Conservation (phyloP, 2,329 filamentous ascomycete species). For the Cladophialophora exuberans region DNA sequence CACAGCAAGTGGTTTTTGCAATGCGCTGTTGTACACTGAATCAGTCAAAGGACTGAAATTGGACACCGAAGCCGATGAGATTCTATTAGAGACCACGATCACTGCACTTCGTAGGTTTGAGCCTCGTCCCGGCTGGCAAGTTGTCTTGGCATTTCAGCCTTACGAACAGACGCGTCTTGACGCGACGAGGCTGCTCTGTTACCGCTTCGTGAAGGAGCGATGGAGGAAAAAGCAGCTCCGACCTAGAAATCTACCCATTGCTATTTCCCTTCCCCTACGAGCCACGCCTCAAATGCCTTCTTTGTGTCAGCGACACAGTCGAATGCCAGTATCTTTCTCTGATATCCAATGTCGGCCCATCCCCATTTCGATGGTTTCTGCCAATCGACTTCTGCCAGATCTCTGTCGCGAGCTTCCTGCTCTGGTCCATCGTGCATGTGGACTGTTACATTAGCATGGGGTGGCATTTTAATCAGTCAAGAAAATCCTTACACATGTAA, state of each 20-base stretch:
- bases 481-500: constrained; percentile 10
- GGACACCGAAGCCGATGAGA: too few relatives aligned
- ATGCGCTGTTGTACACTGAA: too few relatives aligned
- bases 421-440: constrained; percentile 15
- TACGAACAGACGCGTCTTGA: too few relatives aligned
- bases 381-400: constrained; percentile 14
- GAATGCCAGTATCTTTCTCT: constrained; percentile 16
- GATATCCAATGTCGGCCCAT: constrained; percentile 14
- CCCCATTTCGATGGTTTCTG: constrained; percentile 12
- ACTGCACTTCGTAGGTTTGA: too few relatives aligned
- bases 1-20: too few relatives aligned
- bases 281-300: constrained; percentile 13
- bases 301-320: constrained; percentile 14
- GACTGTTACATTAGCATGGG: background rate
- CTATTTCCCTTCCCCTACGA: background rate
- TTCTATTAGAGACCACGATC: too few relatives aligned
- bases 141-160: too few relatives aligned
- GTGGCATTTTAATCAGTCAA: background rate
- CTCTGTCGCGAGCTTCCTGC: constrained; percentile 11
- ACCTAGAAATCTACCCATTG: background rate
- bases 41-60: too few relatives aligned
- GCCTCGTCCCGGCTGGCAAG: too few relatives aligned
- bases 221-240: too few relatives aligned
- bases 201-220: too few relatives aligned
- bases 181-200: too few relatives aligned